A percentile compares a stretch with the other conserved stretches of the same genome.
These are phyloP conservation scores for Prunus mongolica DNA, from an alignment of 306 rosid genomes.

Conservation along the genomic window DNA sequence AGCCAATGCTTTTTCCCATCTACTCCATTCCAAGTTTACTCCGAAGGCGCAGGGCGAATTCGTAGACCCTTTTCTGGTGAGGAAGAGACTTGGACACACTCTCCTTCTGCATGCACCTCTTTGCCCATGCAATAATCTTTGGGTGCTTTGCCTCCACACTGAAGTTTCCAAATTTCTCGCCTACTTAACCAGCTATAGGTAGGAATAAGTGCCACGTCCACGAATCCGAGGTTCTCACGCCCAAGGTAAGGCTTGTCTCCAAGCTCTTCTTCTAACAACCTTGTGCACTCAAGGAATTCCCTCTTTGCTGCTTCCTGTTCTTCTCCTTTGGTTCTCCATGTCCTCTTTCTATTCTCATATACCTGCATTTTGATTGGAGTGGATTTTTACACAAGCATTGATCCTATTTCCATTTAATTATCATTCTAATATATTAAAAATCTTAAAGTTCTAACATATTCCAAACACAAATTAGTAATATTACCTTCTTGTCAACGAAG, in stretches of 20 bases:
- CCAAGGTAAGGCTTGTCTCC: slow-evolving; percentile 26
- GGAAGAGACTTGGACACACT: slow-evolving; percentile 29
- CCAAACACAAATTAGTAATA: not conserved
- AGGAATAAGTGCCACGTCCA: slow-evolving; percentile 28
- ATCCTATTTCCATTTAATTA: no score
- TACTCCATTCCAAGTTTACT: slow-evolving; percentile 18
- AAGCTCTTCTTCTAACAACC: slow-evolving; percentile 26
- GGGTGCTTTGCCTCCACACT: slow-evolving; percentile 13
- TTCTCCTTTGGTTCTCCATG: slow-evolving; percentile 20
- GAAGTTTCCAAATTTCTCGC: slow-evolving; percentile 17
- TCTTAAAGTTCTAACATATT: not conserved
- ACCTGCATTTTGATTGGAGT: slow-evolving; percentile 14
- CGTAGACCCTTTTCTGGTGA: slow-evolving; percentile 19
- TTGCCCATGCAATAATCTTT: slow-evolving; percentile 12
- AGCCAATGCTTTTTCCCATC: not conserved
- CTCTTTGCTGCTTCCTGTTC: slow-evolving; percentile 20
- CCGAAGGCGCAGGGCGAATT: slow-evolving; percentile 12
- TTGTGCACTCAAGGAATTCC: slow-evolving; percentile 16
- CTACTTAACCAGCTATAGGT: slow-evolving; percentile 8
- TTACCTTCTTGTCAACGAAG: slow-evolving; percentile 34
- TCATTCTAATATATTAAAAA: no score
- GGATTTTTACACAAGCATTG: no score
- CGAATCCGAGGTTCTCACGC: slow-evolving; percentile 13
- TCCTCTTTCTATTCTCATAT: slow-evolving; percentile 19
- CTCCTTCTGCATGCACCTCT: slow-evolving; percentile 13